Percentiles rank a stretch among this genome's conserved stretches.
phyloP scores from a whole-genome alignment of 768 basidiomycete genomes.

The Lactarius trivialis region DNA sequence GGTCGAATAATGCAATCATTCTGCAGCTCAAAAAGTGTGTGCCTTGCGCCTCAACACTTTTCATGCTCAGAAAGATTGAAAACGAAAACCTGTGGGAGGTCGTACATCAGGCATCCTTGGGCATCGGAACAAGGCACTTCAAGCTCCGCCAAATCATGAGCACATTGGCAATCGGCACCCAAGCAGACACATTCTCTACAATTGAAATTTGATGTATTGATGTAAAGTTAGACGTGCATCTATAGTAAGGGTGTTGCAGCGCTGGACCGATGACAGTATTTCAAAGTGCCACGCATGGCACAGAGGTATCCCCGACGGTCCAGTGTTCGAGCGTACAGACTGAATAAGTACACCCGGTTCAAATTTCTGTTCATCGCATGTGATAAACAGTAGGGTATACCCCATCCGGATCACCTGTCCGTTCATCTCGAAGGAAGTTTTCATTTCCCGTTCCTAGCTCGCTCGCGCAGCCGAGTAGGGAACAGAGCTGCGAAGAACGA shows the following conservation, averaged over 20 bases:
- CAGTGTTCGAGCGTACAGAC: not conserved
- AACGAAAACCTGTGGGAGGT: too few species aligned
- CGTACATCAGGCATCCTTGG: too few species aligned
- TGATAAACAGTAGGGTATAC: constrained; percentile 3
- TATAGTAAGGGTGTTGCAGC: not conserved
- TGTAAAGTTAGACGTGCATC: not conserved
- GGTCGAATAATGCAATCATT: too few species aligned
- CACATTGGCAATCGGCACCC: too few species aligned
- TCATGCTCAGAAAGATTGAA: too few species aligned
- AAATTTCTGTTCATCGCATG: not conserved
- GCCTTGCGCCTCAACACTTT: too few species aligned
- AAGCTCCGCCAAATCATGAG: too few species aligned
- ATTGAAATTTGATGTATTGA: not conserved
- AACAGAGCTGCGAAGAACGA: not conserved
- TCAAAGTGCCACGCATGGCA: not conserved
- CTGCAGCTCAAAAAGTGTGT: too few species aligned
- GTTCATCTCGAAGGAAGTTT: not conserved
- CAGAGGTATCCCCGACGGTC: not conserved
- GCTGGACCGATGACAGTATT: not conserved
- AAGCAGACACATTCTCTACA: too few species aligned
- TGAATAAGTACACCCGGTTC: not conserved
- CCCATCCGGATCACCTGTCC: not conserved
- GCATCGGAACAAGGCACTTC: too few species aligned
- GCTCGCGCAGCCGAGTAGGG: constrained; percentile 15
- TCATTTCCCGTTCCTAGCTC: not conserved